phyloP scores from a whole-genome alignment of 495 filamentous ascomycete genomes.

The Podospora bellae-mahoneyi region DNA sequence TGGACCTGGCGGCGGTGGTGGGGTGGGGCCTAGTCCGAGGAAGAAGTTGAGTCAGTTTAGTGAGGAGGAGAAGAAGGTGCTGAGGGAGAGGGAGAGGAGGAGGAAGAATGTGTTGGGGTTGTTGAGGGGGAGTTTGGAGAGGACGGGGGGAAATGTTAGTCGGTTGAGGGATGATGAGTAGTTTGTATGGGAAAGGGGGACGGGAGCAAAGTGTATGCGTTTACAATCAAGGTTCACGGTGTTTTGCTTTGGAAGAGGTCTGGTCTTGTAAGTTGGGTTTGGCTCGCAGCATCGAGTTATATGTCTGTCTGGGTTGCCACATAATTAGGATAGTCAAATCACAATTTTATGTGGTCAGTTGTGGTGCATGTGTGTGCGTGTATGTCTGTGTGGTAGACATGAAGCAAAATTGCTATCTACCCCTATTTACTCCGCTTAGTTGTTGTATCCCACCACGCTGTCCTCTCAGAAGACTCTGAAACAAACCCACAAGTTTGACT shows the following conservation, averaged over 20 bases:
- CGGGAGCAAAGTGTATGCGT: not conserved
- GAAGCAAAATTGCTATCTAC: not conserved
- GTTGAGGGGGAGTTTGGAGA: slow-evolving; percentile 38
- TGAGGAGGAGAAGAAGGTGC: slow-evolving; percentile 45
- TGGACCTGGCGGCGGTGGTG: slow-evolving; percentile 23
- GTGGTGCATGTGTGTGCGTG: not conserved
- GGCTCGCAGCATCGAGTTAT: not conserved
- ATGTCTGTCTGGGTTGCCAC: not conserved
- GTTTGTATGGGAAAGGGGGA: not conserved
- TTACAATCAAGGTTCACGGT: not conserved
- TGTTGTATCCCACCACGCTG: not conserved
- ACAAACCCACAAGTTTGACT: not conserved
- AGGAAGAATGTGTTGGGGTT: slow-evolving; percentile 28
- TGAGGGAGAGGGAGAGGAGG: slow-evolving; percentile 36
- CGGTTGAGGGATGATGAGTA: slow-evolving; percentile 34
- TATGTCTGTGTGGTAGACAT: not conserved
- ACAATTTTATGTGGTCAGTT: not conserved
- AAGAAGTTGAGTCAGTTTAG: slow-evolving; percentile 57
- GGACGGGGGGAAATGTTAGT: slow-evolving; percentile 38
- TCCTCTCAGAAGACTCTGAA: not conserved
- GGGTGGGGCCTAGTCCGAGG: slow-evolving; percentile 28
- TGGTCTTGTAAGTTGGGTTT: not conserved
- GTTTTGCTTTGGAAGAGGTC: not conserved
- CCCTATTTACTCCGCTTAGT: not conserved
- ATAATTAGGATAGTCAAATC: not conserved